Evolutionary conservation across 805 yeast genomes (phyloP).

Genomic region (Wickerhamiella shivajii): DNA sequence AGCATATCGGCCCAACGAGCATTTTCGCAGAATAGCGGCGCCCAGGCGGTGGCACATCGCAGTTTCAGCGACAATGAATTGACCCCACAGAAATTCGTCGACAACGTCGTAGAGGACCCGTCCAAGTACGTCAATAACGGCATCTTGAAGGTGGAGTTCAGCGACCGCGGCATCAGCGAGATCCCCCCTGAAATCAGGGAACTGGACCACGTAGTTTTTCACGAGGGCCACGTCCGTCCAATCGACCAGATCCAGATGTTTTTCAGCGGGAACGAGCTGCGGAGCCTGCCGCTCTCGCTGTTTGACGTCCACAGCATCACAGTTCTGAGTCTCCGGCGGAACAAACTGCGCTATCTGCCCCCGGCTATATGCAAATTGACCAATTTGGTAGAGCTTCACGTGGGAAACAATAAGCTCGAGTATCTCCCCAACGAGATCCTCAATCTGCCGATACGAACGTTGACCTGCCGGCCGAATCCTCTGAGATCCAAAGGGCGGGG

Average conservation of each 20-base stretch:
- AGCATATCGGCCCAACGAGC: too few relatives aligned
- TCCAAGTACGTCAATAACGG: conserved; percentile 2
- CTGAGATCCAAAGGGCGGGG: too few relatives aligned
- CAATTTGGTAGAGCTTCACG: conserved; percentile 23
- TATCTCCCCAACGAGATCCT: conserved; percentile 26
- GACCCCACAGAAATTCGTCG: background rate
- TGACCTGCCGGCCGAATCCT: conserved; percentile 27
- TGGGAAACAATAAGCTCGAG: conserved; percentile 24
- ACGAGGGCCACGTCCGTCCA: conserved; percentile 14
- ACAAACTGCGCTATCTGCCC: conserved; percentile 22
- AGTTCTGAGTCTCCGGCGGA: conserved; percentile 25
- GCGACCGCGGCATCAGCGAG: conserved; percentile 16
- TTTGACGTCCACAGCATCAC: conserved; percentile 24
- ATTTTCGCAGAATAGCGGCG: conserved; percentile 1
- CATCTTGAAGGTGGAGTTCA: conserved; percentile 12
- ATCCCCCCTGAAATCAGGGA: conserved; percentile 27
- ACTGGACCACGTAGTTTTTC: conserved; percentile 19
- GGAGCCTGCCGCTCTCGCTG: conserved; percentile 19
- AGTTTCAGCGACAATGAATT: background rate
- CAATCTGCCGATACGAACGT: conserved; percentile 18
- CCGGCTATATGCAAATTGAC: conserved; percentile 22
- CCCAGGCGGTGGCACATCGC: conserved; percentile 5
- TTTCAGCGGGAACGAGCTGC: conserved; percentile 21
- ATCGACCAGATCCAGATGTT: conserved; percentile 20
- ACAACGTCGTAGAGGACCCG: conserved; percentile 7